A percentile compares a stretch with the other conserved stretches of the same genome.
These are phyloP conservation scores for Corinectria fuckeliana DNA, from an alignment of 2,329 filamentous ascomycete genomes.

Conservation along the genomic window DNA sequence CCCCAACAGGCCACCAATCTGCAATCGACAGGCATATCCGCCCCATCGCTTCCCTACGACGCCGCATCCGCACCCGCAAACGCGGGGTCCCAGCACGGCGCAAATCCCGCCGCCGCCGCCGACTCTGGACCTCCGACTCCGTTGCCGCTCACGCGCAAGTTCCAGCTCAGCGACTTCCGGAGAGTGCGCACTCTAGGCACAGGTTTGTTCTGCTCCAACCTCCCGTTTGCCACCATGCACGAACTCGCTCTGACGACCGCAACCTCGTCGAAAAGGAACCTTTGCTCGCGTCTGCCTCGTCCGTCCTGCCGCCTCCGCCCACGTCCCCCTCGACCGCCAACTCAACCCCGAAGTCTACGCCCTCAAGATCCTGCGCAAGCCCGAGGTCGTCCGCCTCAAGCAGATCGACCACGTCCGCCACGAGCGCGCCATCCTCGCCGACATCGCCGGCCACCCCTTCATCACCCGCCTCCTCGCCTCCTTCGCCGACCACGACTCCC, in stretches of 20 bases:
- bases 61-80: slow-evolving; percentile 10
- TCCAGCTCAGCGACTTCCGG: slow-evolving; percentile 65
- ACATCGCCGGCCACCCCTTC: slow-evolving; percentile 82
- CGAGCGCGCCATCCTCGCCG: slow-evolving; percentile 78
- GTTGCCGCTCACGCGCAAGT: slow-evolving; percentile 38
- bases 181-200: slow-evolving; percentile 79
- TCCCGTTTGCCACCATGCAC: not conserved
- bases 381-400: slow-evolving; percentile 79
- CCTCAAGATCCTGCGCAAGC: slow-evolving; percentile 78
- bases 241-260: not conserved
- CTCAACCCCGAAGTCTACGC: slow-evolving; percentile 68
- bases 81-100: slow-evolving; percentile 28
- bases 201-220: slow-evolving; percentile 56
- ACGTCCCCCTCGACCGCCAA: slow-evolving; percentile 44
- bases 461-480: slow-evolving; percentile 80
- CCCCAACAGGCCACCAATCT: slow-evolving; percentile 40
- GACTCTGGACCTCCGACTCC: slow-evolving; percentile 24
- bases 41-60: slow-evolving; percentile 29
- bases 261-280: slow-evolving; percentile 58
- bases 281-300: slow-evolving; percentile 86
- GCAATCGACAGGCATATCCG: slow-evolving; percentile 31
- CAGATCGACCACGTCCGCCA: slow-evolving; percentile 87
- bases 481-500: slow-evolving; percentile 78
- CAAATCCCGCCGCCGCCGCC: slow-evolving; percentile 3
- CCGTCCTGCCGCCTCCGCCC: slow-evolving; percentile 63